These are phyloP conservation scores for Exophiala spinifera DNA, from an alignment of 2,329 filamentous ascomycete species.

Conservation along the genomic window DNA sequence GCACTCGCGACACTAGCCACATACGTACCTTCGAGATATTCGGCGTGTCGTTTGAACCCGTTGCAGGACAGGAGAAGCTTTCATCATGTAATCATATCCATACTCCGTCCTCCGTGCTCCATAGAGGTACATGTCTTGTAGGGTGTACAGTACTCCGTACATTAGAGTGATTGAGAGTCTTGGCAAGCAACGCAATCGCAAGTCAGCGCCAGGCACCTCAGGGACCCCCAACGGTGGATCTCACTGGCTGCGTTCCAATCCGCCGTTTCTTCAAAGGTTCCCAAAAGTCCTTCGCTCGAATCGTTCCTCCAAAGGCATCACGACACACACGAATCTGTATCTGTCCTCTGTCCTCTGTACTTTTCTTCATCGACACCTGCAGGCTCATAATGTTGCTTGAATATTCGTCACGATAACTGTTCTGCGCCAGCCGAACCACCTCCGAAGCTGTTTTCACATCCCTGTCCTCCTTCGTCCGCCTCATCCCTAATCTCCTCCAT, in stretches of 20 bases:
- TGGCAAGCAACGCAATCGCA: background rate
- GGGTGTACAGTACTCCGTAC: too few relatives aligned
- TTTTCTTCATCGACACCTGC: conserved; percentile 8
- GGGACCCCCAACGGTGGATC: background rate
- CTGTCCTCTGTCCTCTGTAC: conserved; percentile 24
- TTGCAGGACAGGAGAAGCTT: too few relatives aligned
- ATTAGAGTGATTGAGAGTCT: conserved; percentile 1
- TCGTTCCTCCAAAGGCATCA: conserved; percentile 5
- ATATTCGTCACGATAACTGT: conserved; percentile 17
- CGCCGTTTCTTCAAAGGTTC: conserved; percentile 2
- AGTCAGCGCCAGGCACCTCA: background rate
- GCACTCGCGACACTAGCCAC: too few relatives aligned
- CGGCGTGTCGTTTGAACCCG: too few relatives aligned
- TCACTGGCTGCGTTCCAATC: background rate
- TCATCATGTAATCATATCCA: too few relatives aligned
- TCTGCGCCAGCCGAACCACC: conserved; percentile 5
- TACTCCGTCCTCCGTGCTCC: too few relatives aligned
- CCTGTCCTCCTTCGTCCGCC: conserved; percentile 4
- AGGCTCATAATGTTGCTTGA: conserved; percentile 18
- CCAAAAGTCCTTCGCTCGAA: conserved; percentile 9
- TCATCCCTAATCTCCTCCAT: conserved; percentile 8
- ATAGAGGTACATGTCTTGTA: too few relatives aligned
- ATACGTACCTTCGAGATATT: too few relatives aligned
- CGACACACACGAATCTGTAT: conserved; percentile 14
- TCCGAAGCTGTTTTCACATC: conserved; percentile 12